phyloP scores from a whole-genome alignment of 1,284 basidiomycete genomes.

The Moesziomyces aphidis region DNA sequence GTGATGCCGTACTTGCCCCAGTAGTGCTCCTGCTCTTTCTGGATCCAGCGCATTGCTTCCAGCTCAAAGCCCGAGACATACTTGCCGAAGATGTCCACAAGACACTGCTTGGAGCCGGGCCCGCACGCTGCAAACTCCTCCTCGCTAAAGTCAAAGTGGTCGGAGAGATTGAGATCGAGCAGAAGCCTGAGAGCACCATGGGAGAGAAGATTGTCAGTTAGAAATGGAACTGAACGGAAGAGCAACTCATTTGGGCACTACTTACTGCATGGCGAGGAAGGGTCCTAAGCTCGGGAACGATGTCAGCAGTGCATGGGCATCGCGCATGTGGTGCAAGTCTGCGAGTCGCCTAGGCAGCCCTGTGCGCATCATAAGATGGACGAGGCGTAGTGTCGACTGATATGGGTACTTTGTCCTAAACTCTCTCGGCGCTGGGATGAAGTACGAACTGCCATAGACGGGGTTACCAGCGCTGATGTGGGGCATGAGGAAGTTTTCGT shows the following conservation, averaged over 20 bases:
- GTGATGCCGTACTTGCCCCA: slow-evolving; percentile 67
- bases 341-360: slow-evolving; percentile 70
- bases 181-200: slow-evolving; percentile 52
- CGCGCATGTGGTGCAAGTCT: slow-evolving; percentile 71
- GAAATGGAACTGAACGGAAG: too few species aligned
- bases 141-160: slow-evolving; percentile 73
- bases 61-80: slow-evolving; percentile 70
- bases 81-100: slow-evolving; percentile 73
- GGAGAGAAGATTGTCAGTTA: neutral
- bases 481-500: slow-evolving; percentile 71
- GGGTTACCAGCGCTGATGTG: slow-evolving; percentile 68
- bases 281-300: slow-evolving; percentile 75
- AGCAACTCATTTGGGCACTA: neutral
- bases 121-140: slow-evolving; percentile 76
- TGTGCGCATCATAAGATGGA: slow-evolving; percentile 74
- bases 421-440: slow-evolving; percentile 74
- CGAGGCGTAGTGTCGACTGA: slow-evolving; percentile 73
- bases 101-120: slow-evolving; percentile 73
- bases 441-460: slow-evolving; percentile 76
- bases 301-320: slow-evolving; percentile 73
- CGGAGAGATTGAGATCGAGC: slow-evolving; percentile 71
- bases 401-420: slow-evolving; percentile 70
- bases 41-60: slow-evolving; percentile 74
- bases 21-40: slow-evolving; percentile 72
- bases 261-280: slow-evolving; percentile 71